Evolutionary conservation across 805 yeast genomes (phyloP).

Genomic region (Candida tammaniensis): DNA sequence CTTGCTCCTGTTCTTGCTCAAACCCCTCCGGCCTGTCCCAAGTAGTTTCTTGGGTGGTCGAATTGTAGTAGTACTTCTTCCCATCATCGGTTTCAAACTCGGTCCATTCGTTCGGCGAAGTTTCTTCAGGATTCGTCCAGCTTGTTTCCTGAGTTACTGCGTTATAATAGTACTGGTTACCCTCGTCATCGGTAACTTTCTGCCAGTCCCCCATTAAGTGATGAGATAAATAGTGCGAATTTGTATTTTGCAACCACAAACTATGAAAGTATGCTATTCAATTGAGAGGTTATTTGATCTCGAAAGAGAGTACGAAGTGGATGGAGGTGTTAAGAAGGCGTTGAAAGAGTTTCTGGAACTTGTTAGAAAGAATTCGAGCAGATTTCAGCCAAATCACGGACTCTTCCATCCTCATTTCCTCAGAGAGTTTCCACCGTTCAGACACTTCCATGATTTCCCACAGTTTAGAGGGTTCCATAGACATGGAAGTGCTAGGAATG

Average conservation of each 20-base stretch:
- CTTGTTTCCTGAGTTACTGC: constrained; percentile 61
- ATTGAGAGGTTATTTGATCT: not conserved
- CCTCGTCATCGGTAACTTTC: constrained; percentile 59
- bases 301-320: too few relatives aligned
- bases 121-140: constrained; percentile 76
- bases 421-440: too few relatives aligned
- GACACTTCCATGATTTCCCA: constrained; percentile 1
- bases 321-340: too few relatives aligned
- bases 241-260: constrained; percentile 5
- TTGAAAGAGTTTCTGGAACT: too few relatives aligned
- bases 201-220: constrained; percentile 47
- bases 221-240: not conserved
- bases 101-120: constrained; percentile 35
- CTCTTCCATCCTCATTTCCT: too few relatives aligned
- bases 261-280: not conserved
- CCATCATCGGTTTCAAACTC: constrained; percentile 55
- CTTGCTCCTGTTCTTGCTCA: constrained; percentile 7
- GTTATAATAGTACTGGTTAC: constrained; percentile 71
- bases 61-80: constrained; percentile 65
- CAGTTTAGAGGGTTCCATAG: too few relatives aligned
- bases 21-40: constrained; percentile 76
- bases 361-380: too few relatives aligned
- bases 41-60: constrained; percentile 59
- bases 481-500: too few relatives aligned
- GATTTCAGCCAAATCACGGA: too few relatives aligned